Base-by-base conservation (phyloP, 139 green algal genomes). In the Picochlorum sp. region DNA sequence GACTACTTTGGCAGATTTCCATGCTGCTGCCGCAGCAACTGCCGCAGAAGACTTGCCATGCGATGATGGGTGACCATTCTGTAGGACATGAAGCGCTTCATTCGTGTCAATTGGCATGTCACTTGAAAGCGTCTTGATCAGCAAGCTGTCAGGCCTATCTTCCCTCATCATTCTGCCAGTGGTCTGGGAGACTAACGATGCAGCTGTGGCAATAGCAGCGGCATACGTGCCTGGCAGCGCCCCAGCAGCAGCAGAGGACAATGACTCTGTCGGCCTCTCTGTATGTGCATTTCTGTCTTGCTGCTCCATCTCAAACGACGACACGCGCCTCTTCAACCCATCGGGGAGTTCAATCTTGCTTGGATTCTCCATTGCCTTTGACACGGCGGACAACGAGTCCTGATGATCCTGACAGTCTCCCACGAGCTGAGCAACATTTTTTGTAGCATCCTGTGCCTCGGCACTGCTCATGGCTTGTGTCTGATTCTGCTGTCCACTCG, bases 51-150 rank as follows among this genome's bases (percentile, higher is more conserved):
- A 51, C 47, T 21, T 26, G 47, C 47, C 47, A 20, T 54, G 5
- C 4, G 47, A 54, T 13, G 16, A 54, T 20, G 18, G n/a, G 11
- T 54, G 16, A 3, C 47, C 47, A 54, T 54, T 54, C 18, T 54
- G 16, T 4, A 26, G 47, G 47, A 21, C n/a, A 54, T 54, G 16
- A 7, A 54, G n/a, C 4, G 47, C 47, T 54, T 54, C 47, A 24
- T 54, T 54, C 11, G 58, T 45, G 28, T 65, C 58, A 51, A 31
- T 65, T 6, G 58, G 58, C 57, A 45, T 65, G 6, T 28, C 23
- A 18, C 20, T 34, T 18, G 51, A 30, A 3, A 4, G 16, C 8
- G 47, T 26, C 15, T 54, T 54, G 47, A 21, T 20, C 8, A 54
- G 16, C 8, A 54, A 26, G 47, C 18, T 21, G 15, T 54, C 47